phyloP scores from a whole-genome alignment of 139 green algal genomes.

The Coelastrella sp. region DNA sequence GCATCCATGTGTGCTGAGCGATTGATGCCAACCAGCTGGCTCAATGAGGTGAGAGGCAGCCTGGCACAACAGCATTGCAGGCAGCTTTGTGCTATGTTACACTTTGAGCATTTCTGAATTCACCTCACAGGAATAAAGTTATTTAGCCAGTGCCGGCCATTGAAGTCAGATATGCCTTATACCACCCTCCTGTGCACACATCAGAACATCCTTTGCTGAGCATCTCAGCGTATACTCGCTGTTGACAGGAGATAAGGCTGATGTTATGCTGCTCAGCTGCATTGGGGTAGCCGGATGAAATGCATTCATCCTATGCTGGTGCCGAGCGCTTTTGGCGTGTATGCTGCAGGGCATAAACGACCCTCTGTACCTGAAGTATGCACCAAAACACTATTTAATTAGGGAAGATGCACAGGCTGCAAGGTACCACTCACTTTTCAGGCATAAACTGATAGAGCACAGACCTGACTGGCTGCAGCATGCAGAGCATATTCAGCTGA shows the following conservation, averaged over 20 bases:
- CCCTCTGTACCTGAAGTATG: slow-evolving; percentile 41
- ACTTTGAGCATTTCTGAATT: background rate
- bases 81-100: background rate
- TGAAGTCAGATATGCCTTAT: too few species aligned
- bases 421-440: slow-evolving; percentile 21
- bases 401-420: slow-evolving; percentile 42
- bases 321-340: background rate
- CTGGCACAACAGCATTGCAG: background rate
- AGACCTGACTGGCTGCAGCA: slow-evolving; percentile 39
- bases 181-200: too few species aligned
- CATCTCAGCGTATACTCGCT: too few species aligned
- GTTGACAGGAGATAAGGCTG: too few species aligned
- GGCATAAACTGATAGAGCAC: slow-evolving; percentile 24
- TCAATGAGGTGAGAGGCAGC: slow-evolving; percentile 38
- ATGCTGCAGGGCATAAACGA: slow-evolving; percentile 40
- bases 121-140: background rate
- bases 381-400: slow-evolving; percentile 8
- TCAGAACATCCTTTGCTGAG: too few species aligned
- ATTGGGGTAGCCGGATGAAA: background rate
- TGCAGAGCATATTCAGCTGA: slow-evolving; percentile 18
- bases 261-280: background rate
- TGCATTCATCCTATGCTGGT: background rate
- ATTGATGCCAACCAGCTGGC: slow-evolving; percentile 35
- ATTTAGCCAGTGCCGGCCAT: background rate
- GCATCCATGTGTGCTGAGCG: slow-evolving; percentile 33